phyloP scores from a whole-genome alignment of 139 green algal genomes.

The Axilococcus clingmanii region DNA sequence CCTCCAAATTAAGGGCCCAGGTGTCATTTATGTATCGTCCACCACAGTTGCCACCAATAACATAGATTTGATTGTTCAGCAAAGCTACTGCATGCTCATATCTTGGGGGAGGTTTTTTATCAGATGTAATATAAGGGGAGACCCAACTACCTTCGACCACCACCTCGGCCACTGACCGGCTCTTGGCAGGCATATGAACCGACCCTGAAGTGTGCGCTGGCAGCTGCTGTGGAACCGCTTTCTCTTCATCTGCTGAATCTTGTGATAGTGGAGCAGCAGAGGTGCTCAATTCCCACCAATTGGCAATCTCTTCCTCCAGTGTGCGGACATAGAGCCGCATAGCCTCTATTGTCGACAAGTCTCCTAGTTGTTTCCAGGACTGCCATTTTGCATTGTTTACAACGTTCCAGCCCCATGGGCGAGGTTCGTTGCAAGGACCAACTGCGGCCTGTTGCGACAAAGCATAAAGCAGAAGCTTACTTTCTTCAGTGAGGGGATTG shows the following conservation, averaged over 20 bases:
- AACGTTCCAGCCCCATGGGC: conserved; percentile 84
- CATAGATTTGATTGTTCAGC: conserved; percentile 50
- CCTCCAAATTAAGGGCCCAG: conserved; percentile 71
- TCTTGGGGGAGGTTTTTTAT: conserved; percentile 34
- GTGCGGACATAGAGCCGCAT: conserved; percentile 91
- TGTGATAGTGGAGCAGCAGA: no score
- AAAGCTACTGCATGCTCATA: conserved; percentile 75
- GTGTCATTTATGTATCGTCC: conserved; percentile 80
- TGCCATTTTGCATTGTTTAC: conserved; percentile 78
- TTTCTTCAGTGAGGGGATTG: conserved; percentile 56
- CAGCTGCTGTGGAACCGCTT: background rate
- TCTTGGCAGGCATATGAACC: conserved; percentile 1
- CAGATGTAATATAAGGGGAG: conserved; percentile 23
- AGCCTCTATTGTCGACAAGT: conserved; percentile 76
- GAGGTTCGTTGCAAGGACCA: conserved; percentile 67
- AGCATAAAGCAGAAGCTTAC: conserved; percentile 70
- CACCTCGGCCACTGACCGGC: conserved; percentile 24
- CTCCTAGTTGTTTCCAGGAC: conserved; percentile 67
- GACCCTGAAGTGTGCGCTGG: background rate
- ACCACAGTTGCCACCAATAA: conserved; percentile 83
- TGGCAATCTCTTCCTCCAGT: conserved; percentile 66
- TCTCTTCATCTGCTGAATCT: background rate
- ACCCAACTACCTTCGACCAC: conserved; percentile 34
- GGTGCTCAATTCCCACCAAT: conserved; percentile 52
- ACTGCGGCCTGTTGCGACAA: conserved; percentile 68